Percentiles rank a stretch among this genome's conserved stretches.
phyloP scores from a whole-genome alignment of 768 basidiomycete genomes.

The Tulasnella calospora region DNA sequence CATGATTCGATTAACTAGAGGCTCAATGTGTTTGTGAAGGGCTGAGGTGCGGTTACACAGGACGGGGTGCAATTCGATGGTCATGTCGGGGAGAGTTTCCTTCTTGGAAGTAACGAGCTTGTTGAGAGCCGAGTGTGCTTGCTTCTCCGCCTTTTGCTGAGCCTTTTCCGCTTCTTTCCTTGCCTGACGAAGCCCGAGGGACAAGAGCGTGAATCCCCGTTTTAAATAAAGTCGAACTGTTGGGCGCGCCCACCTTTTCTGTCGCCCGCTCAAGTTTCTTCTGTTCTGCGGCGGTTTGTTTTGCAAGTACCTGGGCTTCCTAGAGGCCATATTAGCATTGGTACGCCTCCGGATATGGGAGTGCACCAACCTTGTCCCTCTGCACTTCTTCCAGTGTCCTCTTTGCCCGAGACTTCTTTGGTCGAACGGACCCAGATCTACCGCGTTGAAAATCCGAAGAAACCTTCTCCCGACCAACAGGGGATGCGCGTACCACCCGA shows the following conservation, averaged over 20 bases:
- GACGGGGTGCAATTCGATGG: constrained; percentile 25
- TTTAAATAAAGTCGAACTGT: not conserved
- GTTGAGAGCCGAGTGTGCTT: constrained; percentile 21
- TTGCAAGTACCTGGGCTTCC: not conserved
- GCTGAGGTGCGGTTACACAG: constrained; percentile 17
- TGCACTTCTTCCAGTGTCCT: not conserved
- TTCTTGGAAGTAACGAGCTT: constrained; percentile 29
- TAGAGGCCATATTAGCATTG: not conserved
- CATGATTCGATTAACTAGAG: not conserved
- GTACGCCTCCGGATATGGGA: not conserved
- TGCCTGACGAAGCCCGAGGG: not conserved
- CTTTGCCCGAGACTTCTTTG: constrained; percentile 14
- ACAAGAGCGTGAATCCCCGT: not conserved
- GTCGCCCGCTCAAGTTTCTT: constrained; percentile 18
- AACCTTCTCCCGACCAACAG: not conserved
- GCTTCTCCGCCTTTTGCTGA: constrained; percentile 6
- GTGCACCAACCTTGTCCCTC: constrained; percentile 12
- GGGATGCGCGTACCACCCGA: not conserved
- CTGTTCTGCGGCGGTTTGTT: constrained; percentile 7
- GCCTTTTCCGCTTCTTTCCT: constrained; percentile 20
- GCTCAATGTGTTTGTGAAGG: constrained; percentile 20
- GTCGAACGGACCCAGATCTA: not conserved
- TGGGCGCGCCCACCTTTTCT: constrained; percentile 14
- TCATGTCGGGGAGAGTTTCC: constrained; percentile 26
- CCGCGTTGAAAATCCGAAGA: not conserved